phyloP scores from a whole-genome alignment of 352 stramenopile species.

The Pythium sp. region DNA sequence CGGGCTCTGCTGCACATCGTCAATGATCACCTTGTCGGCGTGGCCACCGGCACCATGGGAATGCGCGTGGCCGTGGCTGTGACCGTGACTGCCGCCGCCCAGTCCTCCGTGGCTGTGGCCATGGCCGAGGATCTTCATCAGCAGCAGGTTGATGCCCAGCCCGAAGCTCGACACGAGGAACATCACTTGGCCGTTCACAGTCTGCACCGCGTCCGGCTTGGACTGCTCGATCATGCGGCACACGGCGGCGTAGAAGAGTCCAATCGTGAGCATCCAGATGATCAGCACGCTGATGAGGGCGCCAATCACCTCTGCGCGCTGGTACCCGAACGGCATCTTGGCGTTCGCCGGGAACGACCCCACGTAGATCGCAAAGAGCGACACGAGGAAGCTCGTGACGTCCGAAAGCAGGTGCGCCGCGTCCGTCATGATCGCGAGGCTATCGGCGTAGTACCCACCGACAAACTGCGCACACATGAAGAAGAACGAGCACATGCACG shows the following conservation, averaged over 20 bases:
- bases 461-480: slow-evolving; percentile 97
- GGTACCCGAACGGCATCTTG: slow-evolving; percentile 93
- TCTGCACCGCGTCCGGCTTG: slow-evolving; percentile 34
- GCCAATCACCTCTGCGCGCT: slow-evolving; percentile 95
- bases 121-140: slow-evolving; percentile 92
- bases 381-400: slow-evolving; percentile 76
- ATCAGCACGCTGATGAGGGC: slow-evolving; percentile 93
- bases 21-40: slow-evolving; percentile 23
- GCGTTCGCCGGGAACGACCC: slow-evolving; percentile 50
- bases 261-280: slow-evolving; percentile 93
- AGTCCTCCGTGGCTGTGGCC: slow-evolving; percentile 44
- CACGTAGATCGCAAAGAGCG: slow-evolving; percentile 80
- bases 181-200: slow-evolving; percentile 95
- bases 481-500: slow-evolving; percentile 78
- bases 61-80: slow-evolving; percentile 40
- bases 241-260: slow-evolving; percentile 91
- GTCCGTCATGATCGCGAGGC: slow-evolving; percentile 95
- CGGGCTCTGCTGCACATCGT: slow-evolving; percentile 39
- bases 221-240: slow-evolving; percentile 64
- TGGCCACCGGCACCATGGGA: slow-evolving; percentile 11
- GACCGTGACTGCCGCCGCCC: slow-evolving; percentile 48
- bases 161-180: slow-evolving; percentile 91
- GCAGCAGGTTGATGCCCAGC: slow-evolving; percentile 92
- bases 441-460: slow-evolving; percentile 92
- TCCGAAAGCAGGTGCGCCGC: slow-evolving; percentile 80